Evolutionary conservation across 352 stramenopile genomes (phyloP).

Genomic region (Pythium vanterpoolii): DNA sequence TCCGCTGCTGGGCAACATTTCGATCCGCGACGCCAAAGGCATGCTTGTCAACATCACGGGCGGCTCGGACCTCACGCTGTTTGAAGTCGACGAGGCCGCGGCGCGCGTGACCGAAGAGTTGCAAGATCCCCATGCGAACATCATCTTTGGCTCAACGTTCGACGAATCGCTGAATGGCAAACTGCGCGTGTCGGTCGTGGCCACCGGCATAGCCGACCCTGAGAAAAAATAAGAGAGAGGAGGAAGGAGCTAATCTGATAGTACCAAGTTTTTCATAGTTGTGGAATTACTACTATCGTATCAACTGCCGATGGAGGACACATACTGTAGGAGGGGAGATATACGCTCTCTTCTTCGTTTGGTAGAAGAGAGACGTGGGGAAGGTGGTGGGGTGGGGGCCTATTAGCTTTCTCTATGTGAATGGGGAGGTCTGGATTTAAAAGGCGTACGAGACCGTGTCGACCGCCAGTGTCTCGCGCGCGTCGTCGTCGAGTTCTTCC

Average conservation of each 20-base stretch:
- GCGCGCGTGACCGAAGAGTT: slow-evolving; percentile 87
- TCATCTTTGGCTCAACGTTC: slow-evolving; percentile 88
- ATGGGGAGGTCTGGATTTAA: not conserved
- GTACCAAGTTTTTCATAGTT: too few relatives aligned
- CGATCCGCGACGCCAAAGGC: slow-evolving; percentile 89
- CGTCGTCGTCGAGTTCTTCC: slow-evolving; percentile 1
- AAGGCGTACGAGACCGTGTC: slow-evolving; percentile 11
- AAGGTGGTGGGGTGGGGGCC: not conserved
- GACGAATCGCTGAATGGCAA: slow-evolving; percentile 79
- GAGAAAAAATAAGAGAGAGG: slow-evolving; percentile 55
- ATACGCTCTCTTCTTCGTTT: not conserved
- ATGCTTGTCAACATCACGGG: slow-evolving; percentile 96
- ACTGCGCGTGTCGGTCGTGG: slow-evolving; percentile 83
- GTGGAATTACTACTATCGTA: too few relatives aligned
- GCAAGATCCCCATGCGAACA: slow-evolving; percentile 84
- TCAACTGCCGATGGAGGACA: not conserved
- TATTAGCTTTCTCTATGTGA: not conserved
- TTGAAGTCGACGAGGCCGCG: slow-evolving; percentile 88
- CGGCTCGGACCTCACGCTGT: slow-evolving; percentile 91
- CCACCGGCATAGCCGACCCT: slow-evolving; percentile 80
- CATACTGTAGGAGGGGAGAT: not conserved
- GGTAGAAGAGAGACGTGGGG: not conserved
- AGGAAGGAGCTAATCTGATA: not conserved
- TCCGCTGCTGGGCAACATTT: slow-evolving; percentile 87
- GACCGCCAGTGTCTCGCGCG: slow-evolving; percentile 4